Evolutionary conservation across 345 rosid species (phyloP), one percentile per base, ranked within the genome.

Genomic region (Boechera stricta): DNA sequence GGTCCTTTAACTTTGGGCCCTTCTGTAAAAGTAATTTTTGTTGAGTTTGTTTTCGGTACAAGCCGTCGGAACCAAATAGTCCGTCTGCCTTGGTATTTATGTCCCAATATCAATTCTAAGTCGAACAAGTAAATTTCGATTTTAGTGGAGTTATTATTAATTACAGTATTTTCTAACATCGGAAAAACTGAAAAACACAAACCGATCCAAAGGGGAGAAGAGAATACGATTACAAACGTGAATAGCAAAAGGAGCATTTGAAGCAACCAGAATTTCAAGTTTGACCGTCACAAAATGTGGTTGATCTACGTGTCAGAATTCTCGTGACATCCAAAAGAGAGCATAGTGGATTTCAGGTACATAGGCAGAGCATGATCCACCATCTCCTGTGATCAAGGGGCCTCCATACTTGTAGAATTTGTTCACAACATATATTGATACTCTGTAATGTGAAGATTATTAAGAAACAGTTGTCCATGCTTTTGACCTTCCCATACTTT

Each of bases 1-100:
- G 56, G 29, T 44, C 29, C 52, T 69, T 41, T 41, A 10, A 55
- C 21, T 29, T 42, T 56, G 64, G 64, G 74, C 74, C 42, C 32
- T 6, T 26, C 0, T 3, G 16, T 29, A n/a, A 28, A 18, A 18
- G 9, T 2, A 3, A 9, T 39, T 39, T 39, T 39, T 39, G 41
- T 36, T 53, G 6, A 24, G 57, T 48, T 48, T 48, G n/a, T 39
- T 38, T 38, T 8, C 2, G 42, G 42, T 33, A 28, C 29, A 28
- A 28, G 29, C 29, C 29, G 3, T 10, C 15, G 42, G 12, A 35
- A 35, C 2, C 38, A 35, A 35, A 35, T 35, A 35, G 7, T 35
- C 42, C 42, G 5, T 31, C 32, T 31, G 36, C 36, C 36, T 33
- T 5, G 36, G 36, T 33, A 33, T 33, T 33, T 6, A 33, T 33